phyloP scores from a whole-genome alignment of 2,329 filamentous ascomycete species.

The Colletotrichum chrysophilum region DNA sequence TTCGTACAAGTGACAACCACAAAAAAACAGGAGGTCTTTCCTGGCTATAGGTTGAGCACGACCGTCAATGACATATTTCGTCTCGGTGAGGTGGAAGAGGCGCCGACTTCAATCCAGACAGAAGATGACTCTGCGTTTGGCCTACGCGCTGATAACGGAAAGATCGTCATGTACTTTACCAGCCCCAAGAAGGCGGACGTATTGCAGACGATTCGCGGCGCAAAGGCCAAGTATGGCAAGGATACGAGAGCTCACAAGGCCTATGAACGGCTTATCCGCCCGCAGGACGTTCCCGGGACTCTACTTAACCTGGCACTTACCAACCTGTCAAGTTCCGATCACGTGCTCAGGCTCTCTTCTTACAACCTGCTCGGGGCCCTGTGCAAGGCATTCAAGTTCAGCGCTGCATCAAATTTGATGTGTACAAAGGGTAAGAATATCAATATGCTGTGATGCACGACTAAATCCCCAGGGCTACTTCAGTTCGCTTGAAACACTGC shows the following conservation, averaged over 20 bases:
- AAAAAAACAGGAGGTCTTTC: slow-evolving; percentile 72
- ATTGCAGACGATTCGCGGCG: slow-evolving; percentile 65
- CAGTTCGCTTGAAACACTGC: background rate
- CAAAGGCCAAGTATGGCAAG: slow-evolving; percentile 69
- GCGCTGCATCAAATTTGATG: slow-evolving; percentile 64
- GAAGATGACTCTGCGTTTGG: slow-evolving; percentile 74
- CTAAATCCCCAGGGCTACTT: background rate
- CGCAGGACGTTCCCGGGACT: slow-evolving; percentile 74
- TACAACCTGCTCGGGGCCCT: slow-evolving; percentile 72
- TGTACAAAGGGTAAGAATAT: slow-evolving; percentile 61
- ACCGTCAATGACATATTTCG: slow-evolving; percentile 75
- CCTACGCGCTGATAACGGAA: slow-evolving; percentile 70
- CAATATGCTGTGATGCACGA: background rate
- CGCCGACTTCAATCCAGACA: slow-evolving; percentile 65
- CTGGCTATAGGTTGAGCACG: slow-evolving; percentile 64
- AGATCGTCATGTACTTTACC: slow-evolving; percentile 75
- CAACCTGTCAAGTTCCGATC: slow-evolving; percentile 68
- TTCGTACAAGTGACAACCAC: slow-evolving; percentile 74
- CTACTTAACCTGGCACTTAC: slow-evolving; percentile 71
- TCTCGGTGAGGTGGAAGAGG: slow-evolving; percentile 71
- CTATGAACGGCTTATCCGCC: slow-evolving; percentile 69
- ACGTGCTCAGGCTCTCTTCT: slow-evolving; percentile 64
- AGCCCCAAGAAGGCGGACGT: slow-evolving; percentile 69
- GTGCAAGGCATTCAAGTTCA: slow-evolving; percentile 72
- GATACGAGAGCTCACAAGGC: slow-evolving; percentile 65